These are phyloP conservation scores for Salix suchowensis DNA, from an alignment of 345 rosid species.

Conservation along the genomic window DNA sequence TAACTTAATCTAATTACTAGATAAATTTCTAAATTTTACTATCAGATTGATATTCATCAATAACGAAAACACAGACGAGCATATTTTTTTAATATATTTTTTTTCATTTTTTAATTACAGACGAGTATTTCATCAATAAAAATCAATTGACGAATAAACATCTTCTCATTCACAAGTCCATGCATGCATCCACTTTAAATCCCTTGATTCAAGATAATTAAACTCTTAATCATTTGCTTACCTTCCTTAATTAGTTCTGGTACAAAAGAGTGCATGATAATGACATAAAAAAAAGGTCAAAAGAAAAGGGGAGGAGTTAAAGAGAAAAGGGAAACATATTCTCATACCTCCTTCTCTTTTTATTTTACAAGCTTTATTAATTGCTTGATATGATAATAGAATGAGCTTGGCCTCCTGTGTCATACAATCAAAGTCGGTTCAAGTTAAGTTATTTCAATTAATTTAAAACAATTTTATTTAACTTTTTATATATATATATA, in stretches of 20 bases:
- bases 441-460: too few relatives aligned
- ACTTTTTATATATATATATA: not conserved
- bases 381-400: not conserved
- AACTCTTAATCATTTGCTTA: not conserved
- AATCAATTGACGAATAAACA: not conserved
- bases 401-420: not conserved
- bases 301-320: not conserved
- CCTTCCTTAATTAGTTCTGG: not conserved
- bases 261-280: not conserved
- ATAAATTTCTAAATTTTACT: too few relatives aligned
- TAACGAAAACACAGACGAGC: too few relatives aligned
- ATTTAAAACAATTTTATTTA: too few relatives aligned
- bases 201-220: not conserved
- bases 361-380: not conserved
- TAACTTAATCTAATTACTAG: too few relatives aligned
- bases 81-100: too few relatives aligned
- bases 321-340: not conserved
- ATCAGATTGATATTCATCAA: too few relatives aligned
- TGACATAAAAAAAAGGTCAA: conserved; percentile 1
- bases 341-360: not conserved
- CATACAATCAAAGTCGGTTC: too few relatives aligned
- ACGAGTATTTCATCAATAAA: too few relatives aligned
- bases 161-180: not conserved
- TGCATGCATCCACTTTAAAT: too few relatives aligned
- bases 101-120: too few relatives aligned